Percentiles rank a stretch among this genome's conserved stretches.
Conservation (phyloP, 345 rosid species). For the thale cress (Arabidopsis thaliana) region TAIR10.1 NC_003070.9:18313501-18314000, state of each 20-base stretch:
- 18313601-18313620: slow-evolving; percentile 19
- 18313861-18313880: no score
- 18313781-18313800: background rate
- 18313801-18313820: background rate
- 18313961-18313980: background rate
- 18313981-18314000: background rate
- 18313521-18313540: slow-evolving; percentile 14
- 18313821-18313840: background rate
- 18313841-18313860: slow-evolving; percentile 1
- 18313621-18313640: background rate
- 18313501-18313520: background rate
- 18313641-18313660: background rate
- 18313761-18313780: slow-evolving; percentile 12
- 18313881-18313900: no score
- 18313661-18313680: background rate
- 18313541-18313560: slow-evolving; percentile 16
- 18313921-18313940: background rate
- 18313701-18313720: slow-evolving; percentile 13
- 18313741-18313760: slow-evolving; percentile 18
- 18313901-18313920: no score
- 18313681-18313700: background rate
- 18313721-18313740: slow-evolving; percentile 5
- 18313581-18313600: slow-evolving; percentile 34
- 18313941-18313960: background rate
- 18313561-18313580: slow-evolving; percentile 26